phyloP scores from a whole-genome alignment of 768 basidiomycete species.

The Tephrocybe sp. region DNA sequence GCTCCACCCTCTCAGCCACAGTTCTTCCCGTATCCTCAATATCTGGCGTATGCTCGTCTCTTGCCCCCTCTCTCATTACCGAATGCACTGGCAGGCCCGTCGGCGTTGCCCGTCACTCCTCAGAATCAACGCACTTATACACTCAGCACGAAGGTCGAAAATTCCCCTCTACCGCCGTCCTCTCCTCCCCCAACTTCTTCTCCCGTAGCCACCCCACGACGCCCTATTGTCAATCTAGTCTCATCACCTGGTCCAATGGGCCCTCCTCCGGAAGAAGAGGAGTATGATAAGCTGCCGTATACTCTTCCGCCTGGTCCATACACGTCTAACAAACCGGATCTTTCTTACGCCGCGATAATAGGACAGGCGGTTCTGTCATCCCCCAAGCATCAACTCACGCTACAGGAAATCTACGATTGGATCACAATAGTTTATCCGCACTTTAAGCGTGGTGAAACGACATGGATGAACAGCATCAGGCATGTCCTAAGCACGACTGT shows the following conservation, averaged over 20 bases:
- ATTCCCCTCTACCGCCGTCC: conserved; percentile 55
- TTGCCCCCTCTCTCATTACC: conserved; percentile 29
- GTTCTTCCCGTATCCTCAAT: conserved; percentile 38
- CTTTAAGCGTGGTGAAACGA: conserved; percentile 89
- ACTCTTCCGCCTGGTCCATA: conserved; percentile 84
- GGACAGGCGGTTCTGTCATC: conserved; percentile 93
- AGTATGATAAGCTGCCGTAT: conserved; percentile 68
- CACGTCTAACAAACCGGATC: conserved; percentile 73
- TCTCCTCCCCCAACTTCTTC: conserved; percentile 57
- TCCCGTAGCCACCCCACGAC: conserved; percentile 61
- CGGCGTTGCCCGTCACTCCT: conserved; percentile 47
- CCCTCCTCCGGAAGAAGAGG: conserved; percentile 59
- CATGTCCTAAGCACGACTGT: conserved; percentile 93
- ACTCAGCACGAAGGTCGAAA: conserved; percentile 28
- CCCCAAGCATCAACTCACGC: conserved; percentile 76
- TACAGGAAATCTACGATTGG: conserved; percentile 96
- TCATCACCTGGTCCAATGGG: conserved; percentile 84
- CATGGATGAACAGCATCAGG: conserved; percentile 99
- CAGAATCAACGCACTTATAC: conserved; percentile 37
- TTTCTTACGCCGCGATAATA: conserved; percentile 93
- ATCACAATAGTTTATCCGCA: conserved; percentile 92
- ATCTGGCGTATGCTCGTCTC: conserved; percentile 26
- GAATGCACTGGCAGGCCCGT: conserved; percentile 28
- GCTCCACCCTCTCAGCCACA: conserved; percentile 22
- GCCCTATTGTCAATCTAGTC: conserved; percentile 65